These are phyloP conservation scores for Neocatenulostroma microsporum DNA, from an alignment of 2,329 filamentous ascomycete species.

Conservation along the genomic window DNA sequence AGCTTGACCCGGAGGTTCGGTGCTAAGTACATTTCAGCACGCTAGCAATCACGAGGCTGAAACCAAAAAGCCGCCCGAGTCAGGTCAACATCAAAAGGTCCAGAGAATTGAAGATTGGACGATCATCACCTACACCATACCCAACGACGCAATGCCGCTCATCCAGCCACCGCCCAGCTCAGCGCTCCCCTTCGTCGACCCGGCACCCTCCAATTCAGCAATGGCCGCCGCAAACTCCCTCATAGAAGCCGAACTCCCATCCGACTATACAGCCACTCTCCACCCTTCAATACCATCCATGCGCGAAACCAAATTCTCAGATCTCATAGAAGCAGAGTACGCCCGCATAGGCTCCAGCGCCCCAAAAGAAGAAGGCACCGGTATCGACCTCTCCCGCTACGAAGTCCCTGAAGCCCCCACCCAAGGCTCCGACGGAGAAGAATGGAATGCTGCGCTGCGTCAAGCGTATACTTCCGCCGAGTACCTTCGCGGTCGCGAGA, in stretches of 20 bases:
- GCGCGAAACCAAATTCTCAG: conserved; percentile 52
- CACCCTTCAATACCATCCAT: conserved; percentile 53
- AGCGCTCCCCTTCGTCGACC: conserved; percentile 79
- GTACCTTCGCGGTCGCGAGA: conserved; percentile 50
- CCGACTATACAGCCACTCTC: conserved; percentile 41
- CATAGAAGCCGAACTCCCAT: conserved; percentile 57
- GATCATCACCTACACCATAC: no score
- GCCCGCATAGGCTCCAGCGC: conserved; percentile 53
- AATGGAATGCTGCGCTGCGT: conserved; percentile 46
- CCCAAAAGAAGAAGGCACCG: conserved; percentile 45
- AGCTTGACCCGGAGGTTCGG: no score
- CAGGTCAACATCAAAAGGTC: no score
- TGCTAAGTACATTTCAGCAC: no score
- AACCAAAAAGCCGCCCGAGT: no score
- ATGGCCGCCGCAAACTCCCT: conserved; percentile 61
- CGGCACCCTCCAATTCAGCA: conserved; percentile 55
- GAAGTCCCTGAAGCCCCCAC: conserved; percentile 60
- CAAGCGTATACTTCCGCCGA: conserved; percentile 52
- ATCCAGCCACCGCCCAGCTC: conserved; percentile 63
- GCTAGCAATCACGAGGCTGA: no score
- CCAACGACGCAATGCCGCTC: no score
- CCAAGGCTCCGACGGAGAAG: conserved; percentile 31
- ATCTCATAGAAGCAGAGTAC: conserved; percentile 61
- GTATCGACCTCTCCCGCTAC: conserved; percentile 74
- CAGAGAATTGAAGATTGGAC: no score